Conservation (phyloP, 2,329 filamentous ascomycete species). For the Pestalotiopsis sp. region DNA sequence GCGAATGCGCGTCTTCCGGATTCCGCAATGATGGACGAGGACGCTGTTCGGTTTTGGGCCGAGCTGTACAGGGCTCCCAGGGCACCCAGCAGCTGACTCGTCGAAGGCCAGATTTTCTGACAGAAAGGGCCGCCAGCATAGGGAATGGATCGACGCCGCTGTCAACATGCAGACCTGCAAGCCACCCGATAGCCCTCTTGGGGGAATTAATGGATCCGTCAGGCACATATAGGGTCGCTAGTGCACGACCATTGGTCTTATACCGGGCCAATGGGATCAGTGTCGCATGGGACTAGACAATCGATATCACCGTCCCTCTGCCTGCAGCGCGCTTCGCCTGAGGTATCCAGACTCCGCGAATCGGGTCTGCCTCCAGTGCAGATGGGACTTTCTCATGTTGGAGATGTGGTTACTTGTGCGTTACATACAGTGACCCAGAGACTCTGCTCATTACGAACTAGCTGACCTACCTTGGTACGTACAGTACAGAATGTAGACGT, state of each 20-base stretch:
- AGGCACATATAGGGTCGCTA: background rate
- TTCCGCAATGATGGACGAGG: background rate
- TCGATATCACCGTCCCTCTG: background rate
- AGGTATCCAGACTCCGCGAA: background rate
- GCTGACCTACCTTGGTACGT: background rate
- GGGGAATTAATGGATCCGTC: conserved; percentile 1
- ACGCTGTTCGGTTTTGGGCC: background rate
- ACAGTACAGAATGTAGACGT: background rate
- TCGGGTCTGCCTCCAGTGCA: background rate
- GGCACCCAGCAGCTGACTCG: background rate
- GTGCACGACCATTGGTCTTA: background rate
- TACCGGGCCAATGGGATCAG: background rate
- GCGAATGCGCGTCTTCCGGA: background rate
- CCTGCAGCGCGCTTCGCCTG: background rate
- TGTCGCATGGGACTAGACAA: background rate
- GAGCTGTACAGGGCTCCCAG: background rate
- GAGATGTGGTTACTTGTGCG: background rate
- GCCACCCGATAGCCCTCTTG: background rate
- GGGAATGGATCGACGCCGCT: background rate
- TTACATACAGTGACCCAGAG: background rate
- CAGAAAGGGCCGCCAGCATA: background rate
- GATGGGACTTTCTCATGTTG: background rate
- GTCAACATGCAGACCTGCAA: background rate
- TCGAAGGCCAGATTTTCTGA: no score
- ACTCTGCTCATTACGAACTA: background rate